Evolutionary conservation across 1,139 yeast genomes (phyloP).

Genomic region (Candida albicans): DNA sequence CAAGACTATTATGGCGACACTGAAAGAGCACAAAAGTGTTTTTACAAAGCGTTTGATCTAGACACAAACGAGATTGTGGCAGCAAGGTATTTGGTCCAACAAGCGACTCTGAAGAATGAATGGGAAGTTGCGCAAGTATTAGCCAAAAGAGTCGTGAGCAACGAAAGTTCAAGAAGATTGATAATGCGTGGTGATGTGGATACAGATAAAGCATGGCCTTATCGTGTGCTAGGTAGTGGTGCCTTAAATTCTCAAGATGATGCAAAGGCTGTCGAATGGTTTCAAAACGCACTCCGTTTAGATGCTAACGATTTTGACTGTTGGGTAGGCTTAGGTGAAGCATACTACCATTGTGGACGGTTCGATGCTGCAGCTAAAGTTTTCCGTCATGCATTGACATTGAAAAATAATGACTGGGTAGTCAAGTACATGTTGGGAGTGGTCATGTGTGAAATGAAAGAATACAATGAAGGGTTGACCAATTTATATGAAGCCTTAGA

Average conservation of each 20-base stretch:
- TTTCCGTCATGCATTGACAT: slow-evolving; percentile 59
- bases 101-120: slow-evolving; percentile 63
- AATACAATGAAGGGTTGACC: slow-evolving; percentile 36
- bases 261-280: slow-evolving; percentile 81
- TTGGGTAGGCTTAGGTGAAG: slow-evolving; percentile 95
- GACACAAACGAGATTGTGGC: slow-evolving; percentile 76
- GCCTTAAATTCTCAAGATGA: slow-evolving; percentile 72
- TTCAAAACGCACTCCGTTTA: slow-evolving; percentile 80
- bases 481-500: slow-evolving; percentile 39
- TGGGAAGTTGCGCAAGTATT: slow-evolving; percentile 87
- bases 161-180: slow-evolving; percentile 57
- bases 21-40: slow-evolving; percentile 79
- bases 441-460: slow-evolving; percentile 49
- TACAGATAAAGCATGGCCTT: slow-evolving; percentile 72
- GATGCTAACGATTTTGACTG: slow-evolving; percentile 68
- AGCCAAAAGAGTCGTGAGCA: slow-evolving; percentile 61
- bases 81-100: slow-evolving; percentile 68
- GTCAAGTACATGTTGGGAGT: slow-evolving; percentile 68
- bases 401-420: slow-evolving; percentile 51
- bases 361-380: slow-evolving; percentile 85
- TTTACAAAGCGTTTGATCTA: slow-evolving; percentile 84
- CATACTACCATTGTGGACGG: slow-evolving; percentile 82
- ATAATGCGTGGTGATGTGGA: slow-evolving; percentile 35
- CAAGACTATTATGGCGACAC: slow-evolving; percentile 56
- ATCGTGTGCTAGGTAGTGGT: slow-evolving; percentile 79